A percentile compares a stretch with the other conserved stretches of the same genome.
These are phyloP conservation scores for Casaregolazyma suthepensis DNA, from an alignment of 1,139 yeast genomes.

Conservation along the genomic window DNA sequence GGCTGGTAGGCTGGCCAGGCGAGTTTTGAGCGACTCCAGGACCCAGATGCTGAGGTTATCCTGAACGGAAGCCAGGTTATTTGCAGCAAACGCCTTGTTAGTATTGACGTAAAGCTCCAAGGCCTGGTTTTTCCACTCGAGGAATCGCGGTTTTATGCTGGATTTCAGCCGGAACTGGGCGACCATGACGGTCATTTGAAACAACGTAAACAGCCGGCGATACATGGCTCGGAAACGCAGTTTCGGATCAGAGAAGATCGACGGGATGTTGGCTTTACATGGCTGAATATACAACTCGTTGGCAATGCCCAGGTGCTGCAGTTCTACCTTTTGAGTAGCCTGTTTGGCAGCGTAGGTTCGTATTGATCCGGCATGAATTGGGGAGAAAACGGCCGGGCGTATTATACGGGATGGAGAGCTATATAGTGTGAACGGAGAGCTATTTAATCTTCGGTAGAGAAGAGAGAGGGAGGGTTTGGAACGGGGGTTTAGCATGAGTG, in stretches of 20 bases:
- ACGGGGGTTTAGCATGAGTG: not conserved
- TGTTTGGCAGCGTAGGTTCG: constrained; percentile 2
- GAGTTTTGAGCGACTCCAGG: constrained; percentile 47
- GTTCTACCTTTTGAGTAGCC: constrained; percentile 8
- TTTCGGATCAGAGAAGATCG: constrained; percentile 37
- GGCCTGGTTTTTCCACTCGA: constrained; percentile 69
- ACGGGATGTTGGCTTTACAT: constrained; percentile 41
- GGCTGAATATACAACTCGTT: constrained; percentile 40
- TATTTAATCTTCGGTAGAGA: not conserved
- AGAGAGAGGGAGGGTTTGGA: not conserved
- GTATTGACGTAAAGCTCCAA: constrained; percentile 59
- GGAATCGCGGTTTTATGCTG: constrained; percentile 57
- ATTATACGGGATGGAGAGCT: no score
- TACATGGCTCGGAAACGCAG: constrained; percentile 36
- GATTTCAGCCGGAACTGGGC: constrained; percentile 59
- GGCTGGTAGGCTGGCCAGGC: constrained; percentile 52
- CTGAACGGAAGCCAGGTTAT: constrained; percentile 39
- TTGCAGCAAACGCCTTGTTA: constrained; percentile 60
- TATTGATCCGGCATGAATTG: not conserved
- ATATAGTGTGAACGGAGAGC: not conserved
- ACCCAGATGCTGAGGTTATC: constrained; percentile 54
- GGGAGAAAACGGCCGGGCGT: not conserved
- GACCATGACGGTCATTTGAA: constrained; percentile 54
- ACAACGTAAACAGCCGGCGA: constrained; percentile 49
- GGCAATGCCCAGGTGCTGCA: constrained; percentile 11